phyloP scores from a whole-genome alignment of 208 protist species.

The Herpetomonas samuelpessoai region DNA sequence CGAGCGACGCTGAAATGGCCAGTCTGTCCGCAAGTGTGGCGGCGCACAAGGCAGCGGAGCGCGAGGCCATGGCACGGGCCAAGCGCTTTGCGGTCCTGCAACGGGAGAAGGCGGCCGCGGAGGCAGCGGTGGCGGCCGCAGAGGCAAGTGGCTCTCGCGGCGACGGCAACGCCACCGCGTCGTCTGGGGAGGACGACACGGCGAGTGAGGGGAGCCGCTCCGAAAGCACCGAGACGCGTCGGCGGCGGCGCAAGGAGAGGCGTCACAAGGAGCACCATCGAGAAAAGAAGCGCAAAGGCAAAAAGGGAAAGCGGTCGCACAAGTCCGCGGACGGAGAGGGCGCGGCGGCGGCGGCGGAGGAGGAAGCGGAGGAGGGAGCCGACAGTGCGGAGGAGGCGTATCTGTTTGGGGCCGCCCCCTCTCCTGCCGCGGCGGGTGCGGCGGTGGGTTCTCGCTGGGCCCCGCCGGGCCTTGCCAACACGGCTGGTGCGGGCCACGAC shows the following conservation, averaged over 20 bases:
- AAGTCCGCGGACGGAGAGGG: too few species aligned
- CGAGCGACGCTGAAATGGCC: conserved; percentile 56
- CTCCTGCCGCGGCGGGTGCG: background rate
- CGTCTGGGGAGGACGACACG: conserved; percentile 7
- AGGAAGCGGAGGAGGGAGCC: conserved; percentile 6
- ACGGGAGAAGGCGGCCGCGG: conserved; percentile 20
- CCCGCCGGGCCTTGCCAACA: conserved; percentile 8
- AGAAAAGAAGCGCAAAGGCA: background rate
- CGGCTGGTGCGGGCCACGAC: too few species aligned
- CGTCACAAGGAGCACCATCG: conserved; percentile 8
- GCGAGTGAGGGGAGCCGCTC: background rate
- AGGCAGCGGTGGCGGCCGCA: conserved; percentile 13
- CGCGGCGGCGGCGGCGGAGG: background rate
- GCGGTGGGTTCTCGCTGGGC: conserved; percentile 1
- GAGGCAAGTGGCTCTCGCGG: too few species aligned
- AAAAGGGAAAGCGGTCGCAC: too few species aligned
- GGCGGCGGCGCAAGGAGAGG: conserved; percentile 12
- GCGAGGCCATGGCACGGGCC: conserved; percentile 21
- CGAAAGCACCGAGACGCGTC: conserved; percentile 6
- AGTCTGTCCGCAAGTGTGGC: conserved; percentile 21
- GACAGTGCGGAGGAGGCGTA: conserved; percentile 1
- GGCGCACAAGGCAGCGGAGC: conserved; percentile 13
- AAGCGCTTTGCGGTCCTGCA: conserved; percentile 26
- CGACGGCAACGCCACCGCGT: too few species aligned
- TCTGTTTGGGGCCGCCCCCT: background rate